Percentiles rank a stretch among this genome's conserved stretches.
Conservation (phyloP, 2,329 filamentous ascomycete genomes). For the Aspergillus proliferans region DNA sequence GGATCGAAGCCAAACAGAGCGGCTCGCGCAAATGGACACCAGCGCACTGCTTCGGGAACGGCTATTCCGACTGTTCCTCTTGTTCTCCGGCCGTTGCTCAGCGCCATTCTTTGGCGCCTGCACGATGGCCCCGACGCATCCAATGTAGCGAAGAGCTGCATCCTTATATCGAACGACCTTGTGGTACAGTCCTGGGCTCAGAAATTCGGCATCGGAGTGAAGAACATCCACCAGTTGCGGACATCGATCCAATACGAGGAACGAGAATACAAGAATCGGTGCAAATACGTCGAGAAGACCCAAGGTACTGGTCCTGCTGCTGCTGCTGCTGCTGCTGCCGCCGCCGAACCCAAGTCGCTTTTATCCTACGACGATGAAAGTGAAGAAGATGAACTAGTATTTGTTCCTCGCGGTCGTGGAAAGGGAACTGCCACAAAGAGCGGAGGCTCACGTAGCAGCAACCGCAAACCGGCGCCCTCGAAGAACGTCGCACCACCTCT, state of each 20-base stretch:
- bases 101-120: constrained; percentile 41
- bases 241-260: constrained; percentile 44
- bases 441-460: constrained; percentile 20
- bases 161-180: constrained; percentile 41
- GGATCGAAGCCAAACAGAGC: constrained; percentile 15
- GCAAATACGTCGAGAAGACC: constrained; percentile 41
- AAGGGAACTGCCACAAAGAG: constrained; percentile 24
- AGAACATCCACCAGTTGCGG: constrained; percentile 44
- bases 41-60: constrained; percentile 27
- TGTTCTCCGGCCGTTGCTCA: constrained; percentile 38
- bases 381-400: constrained; percentile 44
- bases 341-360: constrained; percentile 36
- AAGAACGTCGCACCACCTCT: constrained; percentile 17
- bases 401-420: constrained; percentile 37
- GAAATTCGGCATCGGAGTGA: constrained; percentile 42
- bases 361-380: constrained; percentile 45
- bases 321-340: too few relatives aligned
- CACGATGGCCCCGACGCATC: constrained; percentile 30
- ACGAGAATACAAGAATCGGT: constrained; percentile 39
- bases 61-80: constrained; percentile 34
- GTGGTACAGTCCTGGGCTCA: constrained; percentile 40
- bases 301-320: constrained; percentile 14
- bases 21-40: constrained; percentile 21
- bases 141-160: constrained; percentile 31
- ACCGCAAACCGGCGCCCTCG: constrained; percentile 24